These are phyloP conservation scores for Baeospora myosura DNA, from an alignment of 1,284 basidiomycete genomes.

Conservation along the genomic window DNA sequence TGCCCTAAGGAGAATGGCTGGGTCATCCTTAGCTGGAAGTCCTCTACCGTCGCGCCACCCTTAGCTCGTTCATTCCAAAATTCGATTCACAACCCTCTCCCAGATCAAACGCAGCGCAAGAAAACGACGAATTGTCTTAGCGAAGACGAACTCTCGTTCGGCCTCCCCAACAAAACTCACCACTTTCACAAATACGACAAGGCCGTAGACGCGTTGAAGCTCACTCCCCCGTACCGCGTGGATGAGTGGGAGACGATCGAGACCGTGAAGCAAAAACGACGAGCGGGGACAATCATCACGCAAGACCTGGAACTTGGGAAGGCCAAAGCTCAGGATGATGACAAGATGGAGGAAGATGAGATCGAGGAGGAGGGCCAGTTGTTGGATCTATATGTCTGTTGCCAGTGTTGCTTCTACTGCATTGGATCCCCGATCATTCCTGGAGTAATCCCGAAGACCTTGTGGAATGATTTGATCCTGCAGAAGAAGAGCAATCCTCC, in stretches of 20 bases:
- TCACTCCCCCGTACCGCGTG: constrained; percentile 54
- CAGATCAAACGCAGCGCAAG: constrained; percentile 45
- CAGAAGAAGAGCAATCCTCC: constrained; percentile 39
- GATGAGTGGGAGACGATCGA: constrained; percentile 50
- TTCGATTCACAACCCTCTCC: constrained; percentile 38
- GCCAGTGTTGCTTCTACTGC: constrained; percentile 70
- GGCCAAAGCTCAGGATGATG: constrained; percentile 24
- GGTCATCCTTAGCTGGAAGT: constrained; percentile 65
- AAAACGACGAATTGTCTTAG: constrained; percentile 43
- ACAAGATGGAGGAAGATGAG: constrained; percentile 24
- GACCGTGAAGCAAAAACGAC: constrained; percentile 39
- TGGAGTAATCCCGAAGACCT: constrained; percentile 55
- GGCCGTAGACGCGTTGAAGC: constrained; percentile 56
- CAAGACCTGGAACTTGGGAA: constrained; percentile 29
- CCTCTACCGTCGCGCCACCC: constrained; percentile 51
- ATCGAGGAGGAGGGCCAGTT: constrained; percentile 47
- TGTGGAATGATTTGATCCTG: constrained; percentile 35
- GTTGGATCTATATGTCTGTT: constrained; percentile 73
- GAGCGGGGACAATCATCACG: constrained; percentile 35
- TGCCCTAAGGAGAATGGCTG: constrained; percentile 74
- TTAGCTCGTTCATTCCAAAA: constrained; percentile 46
- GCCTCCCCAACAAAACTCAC: constrained; percentile 54
- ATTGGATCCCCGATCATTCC: constrained; percentile 60
- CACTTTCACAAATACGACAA: constrained; percentile 70
- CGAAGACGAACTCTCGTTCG: constrained; percentile 38